Conservation (phyloP, 495 filamentous ascomycete species). For the Penicillium antarcticum region DNA sequence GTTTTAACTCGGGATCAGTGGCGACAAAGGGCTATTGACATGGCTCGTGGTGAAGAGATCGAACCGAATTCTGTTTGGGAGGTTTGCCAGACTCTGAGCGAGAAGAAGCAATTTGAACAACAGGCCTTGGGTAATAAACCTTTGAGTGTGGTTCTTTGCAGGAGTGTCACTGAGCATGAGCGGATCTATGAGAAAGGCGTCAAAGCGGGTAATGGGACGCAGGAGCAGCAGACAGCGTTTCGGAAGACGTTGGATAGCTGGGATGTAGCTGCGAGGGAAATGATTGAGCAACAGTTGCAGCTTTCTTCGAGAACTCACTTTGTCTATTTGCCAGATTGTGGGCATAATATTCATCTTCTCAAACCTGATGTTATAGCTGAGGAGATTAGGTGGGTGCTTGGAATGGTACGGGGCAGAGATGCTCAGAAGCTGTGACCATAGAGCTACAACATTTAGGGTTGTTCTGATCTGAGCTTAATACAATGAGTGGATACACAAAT, state of each 20-base stretch:
- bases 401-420: slow-evolving; percentile 5
- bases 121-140: slow-evolving; percentile 30
- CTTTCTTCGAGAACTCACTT: slow-evolving; percentile 34
- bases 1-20: slow-evolving; percentile 33
- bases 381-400: slow-evolving; percentile 47
- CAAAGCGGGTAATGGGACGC: slow-evolving; percentile 31
- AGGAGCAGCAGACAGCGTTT: slow-evolving; percentile 25
- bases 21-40: slow-evolving; percentile 31
- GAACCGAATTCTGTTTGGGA: slow-evolving; percentile 14
- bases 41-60: slow-evolving; percentile 22
- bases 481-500: neutral
- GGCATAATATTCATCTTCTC: slow-evolving; percentile 47
- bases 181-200: slow-evolving; percentile 32
- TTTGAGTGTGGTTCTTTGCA: slow-evolving; percentile 37
- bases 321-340: slow-evolving; percentile 41
- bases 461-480: too few species aligned
- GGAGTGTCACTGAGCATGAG: slow-evolving; percentile 27
- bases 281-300: slow-evolving; percentile 44
- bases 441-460: too few species aligned
- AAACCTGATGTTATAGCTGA: slow-evolving; percentile 45
- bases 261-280: slow-evolving; percentile 32
- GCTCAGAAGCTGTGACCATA: slow-evolving; percentile 7
- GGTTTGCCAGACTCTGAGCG: slow-evolving; percentile 24
- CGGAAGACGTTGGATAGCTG: slow-evolving; percentile 32
- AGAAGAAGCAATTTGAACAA: slow-evolving; percentile 31